A percentile compares a stretch with the other conserved stretches of the same genome.
Evolutionary conservation across 768 basidiomycete species (phyloP).

Genomic region (Pisolithus tinctorius): DNA sequence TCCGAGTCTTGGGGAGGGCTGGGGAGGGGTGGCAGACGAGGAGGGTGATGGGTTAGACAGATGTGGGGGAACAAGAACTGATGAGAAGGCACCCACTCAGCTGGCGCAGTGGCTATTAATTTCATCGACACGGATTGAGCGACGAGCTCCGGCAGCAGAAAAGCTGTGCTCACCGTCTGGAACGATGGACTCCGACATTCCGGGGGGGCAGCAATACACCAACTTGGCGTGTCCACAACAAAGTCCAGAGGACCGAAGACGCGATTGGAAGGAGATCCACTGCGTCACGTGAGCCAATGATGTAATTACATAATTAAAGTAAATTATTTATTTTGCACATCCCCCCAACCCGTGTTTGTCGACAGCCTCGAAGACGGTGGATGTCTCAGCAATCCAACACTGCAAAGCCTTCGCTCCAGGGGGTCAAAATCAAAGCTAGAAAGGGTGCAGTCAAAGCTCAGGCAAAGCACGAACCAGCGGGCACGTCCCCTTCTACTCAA

Average conservation of each 20-base stretch:
- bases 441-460: slow-evolving; percentile 90
- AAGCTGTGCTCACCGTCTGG: slow-evolving; percentile 8
- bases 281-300: neutral
- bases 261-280: neutral
- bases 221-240: neutral
- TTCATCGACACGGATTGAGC: neutral
- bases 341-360: slow-evolving; percentile 21
- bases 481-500: slow-evolving; percentile 27
- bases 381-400: slow-evolving; percentile 87
- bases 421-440: slow-evolving; percentile 89
- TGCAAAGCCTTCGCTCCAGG: slow-evolving; percentile 86
- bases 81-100: slow-evolving; percentile 1
- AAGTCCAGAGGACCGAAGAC: neutral
- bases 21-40: neutral
- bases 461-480: slow-evolving; percentile 86
- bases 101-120: slow-evolving; percentile 3
- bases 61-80: neutral
- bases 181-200: slow-evolving; percentile 8
- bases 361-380: slow-evolving; percentile 50
- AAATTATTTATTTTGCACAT: neutral
- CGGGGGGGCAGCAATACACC: slow-evolving; percentile 1
- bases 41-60: neutral
- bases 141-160: neutral
- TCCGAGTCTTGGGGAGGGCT: slow-evolving; percentile 2
- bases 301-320: neutral